Conservation (phyloP, 2,329 filamentous ascomycete genomes). For the Trichothecium roseum region DNA sequence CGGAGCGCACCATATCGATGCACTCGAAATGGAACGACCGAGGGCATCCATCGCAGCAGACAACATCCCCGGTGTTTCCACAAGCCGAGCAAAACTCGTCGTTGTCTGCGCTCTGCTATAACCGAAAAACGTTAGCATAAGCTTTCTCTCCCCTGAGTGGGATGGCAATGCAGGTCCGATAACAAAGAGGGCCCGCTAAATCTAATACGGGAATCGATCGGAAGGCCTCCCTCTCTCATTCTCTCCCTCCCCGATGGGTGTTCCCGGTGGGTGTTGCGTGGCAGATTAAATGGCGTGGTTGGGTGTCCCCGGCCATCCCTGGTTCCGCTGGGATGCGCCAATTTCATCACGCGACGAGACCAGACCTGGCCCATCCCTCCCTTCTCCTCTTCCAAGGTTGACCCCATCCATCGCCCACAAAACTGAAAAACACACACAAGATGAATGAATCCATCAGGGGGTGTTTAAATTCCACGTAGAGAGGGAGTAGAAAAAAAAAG, state of each 20-base stretch:
- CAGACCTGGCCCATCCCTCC: constrained; percentile 1
- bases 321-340: constrained; percentile 5
- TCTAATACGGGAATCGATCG: not conserved
- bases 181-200: not conserved
- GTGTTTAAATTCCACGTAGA: not conserved
- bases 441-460: not conserved
- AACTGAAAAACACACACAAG: too few relatives aligned
- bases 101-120: constrained; percentile 50
- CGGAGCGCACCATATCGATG: constrained; percentile 67
- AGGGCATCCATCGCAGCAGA: constrained; percentile 90
- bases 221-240: not conserved
- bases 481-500: too few relatives aligned
- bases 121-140: constrained; percentile 20
- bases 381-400: too few relatives aligned
- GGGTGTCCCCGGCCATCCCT: constrained; percentile 4
- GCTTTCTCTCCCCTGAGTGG: constrained; percentile 9
- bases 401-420: too few relatives aligned
- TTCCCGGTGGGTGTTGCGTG: not conserved
- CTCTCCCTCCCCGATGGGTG: too few relatives aligned
- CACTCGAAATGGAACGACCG: constrained; percentile 86
- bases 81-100: constrained; percentile 87
- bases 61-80: constrained; percentile 69
- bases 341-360: constrained; percentile 5
- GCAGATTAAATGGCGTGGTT: constrained; percentile 5
- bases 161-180: not conserved